Evolutionary conservation across 345 rosid genomes (phyloP).

Genomic region (Fremontodendron californicum): DNA sequence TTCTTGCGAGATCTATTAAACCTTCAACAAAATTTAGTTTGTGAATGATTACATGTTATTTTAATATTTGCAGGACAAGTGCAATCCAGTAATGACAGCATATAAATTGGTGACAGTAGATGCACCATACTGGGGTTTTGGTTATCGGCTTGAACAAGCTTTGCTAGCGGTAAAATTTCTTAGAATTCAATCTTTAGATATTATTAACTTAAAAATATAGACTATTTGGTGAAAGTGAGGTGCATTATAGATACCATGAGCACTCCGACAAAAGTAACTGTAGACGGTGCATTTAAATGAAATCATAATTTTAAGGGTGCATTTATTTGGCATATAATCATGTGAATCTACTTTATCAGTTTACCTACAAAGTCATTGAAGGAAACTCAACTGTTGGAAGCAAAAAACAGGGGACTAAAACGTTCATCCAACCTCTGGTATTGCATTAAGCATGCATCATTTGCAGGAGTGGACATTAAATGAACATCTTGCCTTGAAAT

Average conservation of each 20-base stretch:
- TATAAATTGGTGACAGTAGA: conserved; percentile 65
- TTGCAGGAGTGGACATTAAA: neutral
- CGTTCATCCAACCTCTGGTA: neutral
- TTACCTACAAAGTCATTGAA: neutral
- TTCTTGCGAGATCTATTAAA: neutral
- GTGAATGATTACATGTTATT: neutral
- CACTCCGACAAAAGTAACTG: neutral
- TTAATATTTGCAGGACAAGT: conserved; percentile 43
- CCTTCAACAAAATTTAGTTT: neutral
- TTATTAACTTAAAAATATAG: neutral
- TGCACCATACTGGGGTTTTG: conserved; percentile 80
- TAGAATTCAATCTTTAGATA: neutral
- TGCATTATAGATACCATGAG: neutral
- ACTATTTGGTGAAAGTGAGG: neutral
- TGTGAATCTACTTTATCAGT: neutral
- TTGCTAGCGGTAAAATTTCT: conserved; percentile 47
- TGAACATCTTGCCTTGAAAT: neutral
- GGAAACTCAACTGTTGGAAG: neutral
- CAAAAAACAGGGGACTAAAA: neutral
- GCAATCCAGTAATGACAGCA: conserved; percentile 67
- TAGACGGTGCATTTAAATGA: neutral
- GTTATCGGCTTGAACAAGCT: conserved; percentile 71
- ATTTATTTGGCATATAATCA: neutral
- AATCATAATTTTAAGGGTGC: neutral
- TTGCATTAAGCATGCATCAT: neutral